These are phyloP conservation scores for Chimonanthus praecox DNA, from an alignment of 164 flowering plant genomes.

Conservation along the genomic window DNA sequence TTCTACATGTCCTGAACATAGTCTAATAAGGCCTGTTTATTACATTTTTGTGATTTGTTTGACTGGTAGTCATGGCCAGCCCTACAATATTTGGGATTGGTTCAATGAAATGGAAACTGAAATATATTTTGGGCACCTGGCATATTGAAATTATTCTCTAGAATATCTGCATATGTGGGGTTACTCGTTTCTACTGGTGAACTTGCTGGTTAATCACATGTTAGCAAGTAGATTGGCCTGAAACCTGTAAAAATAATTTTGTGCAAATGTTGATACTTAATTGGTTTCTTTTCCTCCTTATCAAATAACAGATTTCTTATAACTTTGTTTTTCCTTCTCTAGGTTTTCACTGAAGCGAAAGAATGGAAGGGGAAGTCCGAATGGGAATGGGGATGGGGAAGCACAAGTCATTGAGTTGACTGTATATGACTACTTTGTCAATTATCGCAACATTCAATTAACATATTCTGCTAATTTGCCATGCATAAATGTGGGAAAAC, in stretches of 20 bases:
- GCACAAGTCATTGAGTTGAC: conserved; percentile 31
- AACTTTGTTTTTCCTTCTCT: background rate
- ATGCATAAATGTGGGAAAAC: conserved; percentile 65
- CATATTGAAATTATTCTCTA: too few species aligned
- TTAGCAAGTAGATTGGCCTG: too few species aligned
- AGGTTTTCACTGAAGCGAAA: conserved; percentile 56
- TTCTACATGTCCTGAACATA: too few species aligned
- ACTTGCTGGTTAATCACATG: too few species aligned
- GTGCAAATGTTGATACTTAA: too few species aligned
- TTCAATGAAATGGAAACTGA: too few species aligned
- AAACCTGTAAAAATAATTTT: too few species aligned
- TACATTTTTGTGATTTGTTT: too few species aligned
- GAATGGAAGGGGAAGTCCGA: conserved; percentile 4
- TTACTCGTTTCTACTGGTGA: background rate
- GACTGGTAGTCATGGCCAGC: too few species aligned
- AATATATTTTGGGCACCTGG: too few species aligned
- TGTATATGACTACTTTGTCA: conserved; percentile 58
- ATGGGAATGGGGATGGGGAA: conserved; percentile 27
- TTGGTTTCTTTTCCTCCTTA: background rate
- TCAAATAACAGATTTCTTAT: background rate
- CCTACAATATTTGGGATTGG: too few species aligned
- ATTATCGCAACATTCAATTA: conserved; percentile 31
- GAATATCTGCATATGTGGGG: background rate
- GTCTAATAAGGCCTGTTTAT: too few species aligned
- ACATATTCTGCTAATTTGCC: conserved; percentile 44